Evolutionary conservation across 768 basidiomycete genomes (phyloP).

Genomic region (Albatrellus ellisii): DNA sequence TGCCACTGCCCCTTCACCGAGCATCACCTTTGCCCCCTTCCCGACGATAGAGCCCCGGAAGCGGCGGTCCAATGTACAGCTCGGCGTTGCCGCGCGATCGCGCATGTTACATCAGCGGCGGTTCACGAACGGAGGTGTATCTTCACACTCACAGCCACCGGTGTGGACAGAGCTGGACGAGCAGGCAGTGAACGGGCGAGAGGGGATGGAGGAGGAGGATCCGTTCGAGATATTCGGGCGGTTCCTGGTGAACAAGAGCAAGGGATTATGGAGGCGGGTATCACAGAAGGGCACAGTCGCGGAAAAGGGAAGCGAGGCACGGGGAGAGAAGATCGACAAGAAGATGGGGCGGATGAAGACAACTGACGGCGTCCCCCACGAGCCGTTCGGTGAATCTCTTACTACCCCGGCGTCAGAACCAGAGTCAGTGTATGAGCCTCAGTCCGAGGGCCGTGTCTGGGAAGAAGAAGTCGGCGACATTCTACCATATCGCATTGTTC

Average conservation of each 20-base stretch:
- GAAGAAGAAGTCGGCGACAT: conserved; percentile 1
- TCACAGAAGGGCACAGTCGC: too few relatives aligned
- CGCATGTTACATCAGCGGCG: conserved; percentile 20
- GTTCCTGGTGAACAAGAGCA: conserved; percentile 10
- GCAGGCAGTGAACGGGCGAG: not conserved
- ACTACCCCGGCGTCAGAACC: not conserved
- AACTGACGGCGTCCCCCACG: not conserved
- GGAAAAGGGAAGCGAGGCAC: not conserved
- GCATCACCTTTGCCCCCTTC: conserved; percentile 24
- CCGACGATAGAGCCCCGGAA: conserved; percentile 20
- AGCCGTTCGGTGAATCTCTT: not conserved
- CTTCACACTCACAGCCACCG: not conserved
- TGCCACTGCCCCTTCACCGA: conserved; percentile 6
- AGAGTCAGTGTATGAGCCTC: not conserved
- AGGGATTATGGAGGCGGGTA: conserved; percentile 9
- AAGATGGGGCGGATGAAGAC: not conserved
- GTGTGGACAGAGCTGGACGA: conserved; percentile 6
- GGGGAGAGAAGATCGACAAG: not conserved
- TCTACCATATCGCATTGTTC: too few relatives aligned
- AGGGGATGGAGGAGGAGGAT: conserved; percentile 7
- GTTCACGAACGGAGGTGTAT: not conserved
- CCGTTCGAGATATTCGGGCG: conserved; percentile 8
- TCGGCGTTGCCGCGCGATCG: conserved; percentile 26
- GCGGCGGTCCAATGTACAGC: conserved; percentile 18
- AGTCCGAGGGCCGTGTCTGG: conserved; percentile 3